Evolutionary conservation across 371 early-diverging fungal species (phyloP).

Genomic region (Smittium mucronatum): DNA sequence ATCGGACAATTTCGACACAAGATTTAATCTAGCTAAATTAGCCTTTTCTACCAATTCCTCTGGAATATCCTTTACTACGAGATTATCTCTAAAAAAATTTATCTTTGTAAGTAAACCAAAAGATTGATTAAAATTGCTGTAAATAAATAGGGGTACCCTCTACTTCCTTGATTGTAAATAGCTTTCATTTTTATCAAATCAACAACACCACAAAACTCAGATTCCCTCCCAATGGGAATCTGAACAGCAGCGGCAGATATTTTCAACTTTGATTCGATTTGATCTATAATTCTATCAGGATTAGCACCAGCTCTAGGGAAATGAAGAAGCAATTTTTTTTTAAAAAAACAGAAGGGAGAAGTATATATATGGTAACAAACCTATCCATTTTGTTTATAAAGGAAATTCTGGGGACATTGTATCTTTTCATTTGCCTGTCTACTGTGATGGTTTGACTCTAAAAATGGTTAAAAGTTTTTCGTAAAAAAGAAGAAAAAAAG

Average conservation of each 20-base stretch:
- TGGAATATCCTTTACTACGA: conserved; percentile 51
- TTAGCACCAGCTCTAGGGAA: conserved; percentile 70
- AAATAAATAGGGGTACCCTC: too few relatives aligned
- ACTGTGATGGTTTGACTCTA: conserved; percentile 89
- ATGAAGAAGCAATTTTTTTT: neutral
- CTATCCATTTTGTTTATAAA: conserved; percentile 86
- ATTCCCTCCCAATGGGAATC: conserved; percentile 87
- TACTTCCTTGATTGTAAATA: conserved; percentile 72
- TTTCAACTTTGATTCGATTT: conserved; percentile 76
- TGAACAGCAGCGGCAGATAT: conserved; percentile 84
- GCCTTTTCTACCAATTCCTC: conserved; percentile 57
- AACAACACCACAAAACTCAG: conserved; percentile 81
- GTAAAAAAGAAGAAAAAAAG: neutral
- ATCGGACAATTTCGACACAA: conserved; percentile 70
- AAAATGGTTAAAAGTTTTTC: too few relatives aligned
- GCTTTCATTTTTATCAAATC: conserved; percentile 82
- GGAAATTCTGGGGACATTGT: conserved; percentile 72
- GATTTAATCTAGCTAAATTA: conserved; percentile 56
- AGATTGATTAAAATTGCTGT: too few relatives aligned
- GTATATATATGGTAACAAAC: neutral
- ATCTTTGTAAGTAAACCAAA: too few relatives aligned
- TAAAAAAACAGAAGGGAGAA: neutral
- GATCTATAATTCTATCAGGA: conserved; percentile 81
- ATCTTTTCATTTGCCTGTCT: conserved; percentile 86
- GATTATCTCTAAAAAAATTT: neutral